Evolutionary conservation across 169 alveolate genomes (phyloP), one percentile per base, ranked within the genome.

Genomic region (Plasmodium vivax): DNA sequence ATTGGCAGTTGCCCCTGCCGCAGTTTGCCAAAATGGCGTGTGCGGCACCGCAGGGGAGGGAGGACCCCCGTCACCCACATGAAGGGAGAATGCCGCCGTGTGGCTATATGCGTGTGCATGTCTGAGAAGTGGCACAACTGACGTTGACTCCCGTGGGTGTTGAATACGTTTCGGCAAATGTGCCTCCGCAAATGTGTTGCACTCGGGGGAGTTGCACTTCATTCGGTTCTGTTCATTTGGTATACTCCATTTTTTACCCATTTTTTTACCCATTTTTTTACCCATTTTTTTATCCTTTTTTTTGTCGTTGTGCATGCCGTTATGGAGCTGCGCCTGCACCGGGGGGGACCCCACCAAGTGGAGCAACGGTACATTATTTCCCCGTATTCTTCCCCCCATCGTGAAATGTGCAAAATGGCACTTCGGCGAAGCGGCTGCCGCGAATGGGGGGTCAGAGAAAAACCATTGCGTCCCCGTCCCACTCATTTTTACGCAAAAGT

Each of bases 201-300:
- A 34, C 71, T 2, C 23, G 54, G 34, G 34, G 23, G n/a, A 30
- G 9, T 27, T 77, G 16, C 23, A 77, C 51, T 34, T 10, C 51
- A 51, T 77, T 77, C 51, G 4, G 47, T 34, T 30, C 36, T 34
- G 34, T 51, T 23, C 68, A 19, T 77, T 77, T 77, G 43, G 56
- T 77, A 34, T 34, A 14, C 84, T 34, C 68, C 38, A 51, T 77
- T 19, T 82, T 23, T 16, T 54, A 51, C 19, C 27, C 9, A 30
- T 7, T 9, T 23, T 16, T 73, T 16, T 80, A 43, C 19, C 5
- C 12, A 27, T n/a, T 27, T 45, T n/a, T 45, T 36, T 0, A 36
- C 41, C 41, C n/a, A 23, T 43, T 82, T 41, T 81, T 81, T 81
- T 81, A 47, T 82, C 51, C n/a, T 82, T 82, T 47, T 82, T 82